These are phyloP conservation scores for Mortierella hygrophila DNA, from an alignment of 192 early-diverging fungal species.

Conservation along the genomic window DNA sequence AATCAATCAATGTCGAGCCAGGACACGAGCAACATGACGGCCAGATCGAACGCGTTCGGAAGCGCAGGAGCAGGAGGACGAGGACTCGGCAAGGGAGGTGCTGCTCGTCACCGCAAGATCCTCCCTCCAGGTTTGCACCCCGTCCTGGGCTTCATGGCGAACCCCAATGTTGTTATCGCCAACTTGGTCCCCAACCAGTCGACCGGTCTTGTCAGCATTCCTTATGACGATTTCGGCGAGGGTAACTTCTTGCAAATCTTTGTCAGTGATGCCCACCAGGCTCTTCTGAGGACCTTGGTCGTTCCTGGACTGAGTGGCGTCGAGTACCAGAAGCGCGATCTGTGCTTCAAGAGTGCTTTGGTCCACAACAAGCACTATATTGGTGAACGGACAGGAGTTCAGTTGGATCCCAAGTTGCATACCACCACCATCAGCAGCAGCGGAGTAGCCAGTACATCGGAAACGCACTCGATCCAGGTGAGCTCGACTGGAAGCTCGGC, in stretches of 20 bases:
- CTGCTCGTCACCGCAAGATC: slow-evolving; percentile 26
- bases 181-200: slow-evolving; percentile 23
- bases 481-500: slow-evolving; percentile 32
- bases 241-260: slow-evolving; percentile 34
- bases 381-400: slow-evolving; percentile 28
- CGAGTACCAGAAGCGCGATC: slow-evolving; percentile 26
- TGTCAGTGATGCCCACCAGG: slow-evolving; percentile 30
- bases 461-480: slow-evolving; percentile 22
- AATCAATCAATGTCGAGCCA: slow-evolving; percentile 17
- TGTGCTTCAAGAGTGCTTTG: slow-evolving; percentile 36
- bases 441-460: background rate
- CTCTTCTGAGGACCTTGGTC: slow-evolving; percentile 4
- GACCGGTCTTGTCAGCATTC: slow-evolving; percentile 20
- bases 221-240: slow-evolving; percentile 18
- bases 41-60: background rate
- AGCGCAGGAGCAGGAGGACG: background rate
- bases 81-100: slow-evolving; percentile 26
- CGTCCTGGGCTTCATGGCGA: slow-evolving; percentile 15
- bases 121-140: slow-evolving; percentile 10
- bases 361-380: slow-evolving; percentile 32
- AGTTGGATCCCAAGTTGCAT: slow-evolving; percentile 19
- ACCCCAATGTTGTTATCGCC: slow-evolving; percentile 22
- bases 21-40: background rate
- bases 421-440: background rate
- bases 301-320: background rate